Conservation (phyloP, 2,329 filamentous ascomycete genomes). For the Epichloe gansuensis region DNA sequence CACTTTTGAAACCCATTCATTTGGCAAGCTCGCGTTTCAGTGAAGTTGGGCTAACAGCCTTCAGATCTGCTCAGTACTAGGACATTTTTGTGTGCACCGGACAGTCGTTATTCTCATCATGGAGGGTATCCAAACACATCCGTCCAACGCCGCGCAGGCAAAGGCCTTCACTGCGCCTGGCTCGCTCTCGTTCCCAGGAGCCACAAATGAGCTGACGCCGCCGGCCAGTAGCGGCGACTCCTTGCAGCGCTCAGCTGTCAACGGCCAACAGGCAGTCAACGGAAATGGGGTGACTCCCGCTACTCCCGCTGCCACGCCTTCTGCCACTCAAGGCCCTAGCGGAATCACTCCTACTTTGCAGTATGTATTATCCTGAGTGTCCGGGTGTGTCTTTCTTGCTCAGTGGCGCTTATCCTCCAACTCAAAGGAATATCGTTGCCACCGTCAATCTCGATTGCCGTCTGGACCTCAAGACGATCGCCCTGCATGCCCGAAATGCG, state of each 20-base stretch:
- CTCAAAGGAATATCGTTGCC: conserved; percentile 87
- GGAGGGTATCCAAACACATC: conserved; percentile 86
- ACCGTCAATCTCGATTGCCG: conserved; percentile 98
- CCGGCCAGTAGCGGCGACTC: conserved; percentile 57
- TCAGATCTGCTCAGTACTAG: conserved; percentile 22
- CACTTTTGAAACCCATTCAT: not conserved
- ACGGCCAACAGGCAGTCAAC: conserved; percentile 44
- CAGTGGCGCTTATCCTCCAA: conserved; percentile 39
- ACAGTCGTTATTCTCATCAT: conserved; percentile 37
- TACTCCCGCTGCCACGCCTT: conserved; percentile 86
- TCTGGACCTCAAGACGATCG: conserved; percentile 96
- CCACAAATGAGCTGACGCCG: conserved; percentile 69
- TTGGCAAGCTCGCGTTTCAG: not conserved
- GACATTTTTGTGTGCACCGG: conserved; percentile 9
- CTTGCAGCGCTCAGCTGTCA: conserved; percentile 22
- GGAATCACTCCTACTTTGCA: conserved; percentile 88
- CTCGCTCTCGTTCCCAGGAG: conserved; percentile 83
- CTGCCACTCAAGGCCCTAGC: conserved; percentile 68
- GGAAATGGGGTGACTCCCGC: conserved; percentile 74
- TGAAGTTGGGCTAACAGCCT: conserved; percentile 2
- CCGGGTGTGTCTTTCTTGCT: conserved; percentile 16
- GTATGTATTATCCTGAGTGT: conserved; percentile 56
- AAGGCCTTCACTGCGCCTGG: conserved; percentile 90
- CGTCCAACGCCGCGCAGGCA: conserved; percentile 80
- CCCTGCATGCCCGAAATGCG: conserved; percentile 91